Percentiles rank a stretch among this genome's conserved stretches.
These are phyloP conservation scores for Yamadazyma sp. DNA, from an alignment of 805 yeast species.

Conservation along the genomic window DNA sequence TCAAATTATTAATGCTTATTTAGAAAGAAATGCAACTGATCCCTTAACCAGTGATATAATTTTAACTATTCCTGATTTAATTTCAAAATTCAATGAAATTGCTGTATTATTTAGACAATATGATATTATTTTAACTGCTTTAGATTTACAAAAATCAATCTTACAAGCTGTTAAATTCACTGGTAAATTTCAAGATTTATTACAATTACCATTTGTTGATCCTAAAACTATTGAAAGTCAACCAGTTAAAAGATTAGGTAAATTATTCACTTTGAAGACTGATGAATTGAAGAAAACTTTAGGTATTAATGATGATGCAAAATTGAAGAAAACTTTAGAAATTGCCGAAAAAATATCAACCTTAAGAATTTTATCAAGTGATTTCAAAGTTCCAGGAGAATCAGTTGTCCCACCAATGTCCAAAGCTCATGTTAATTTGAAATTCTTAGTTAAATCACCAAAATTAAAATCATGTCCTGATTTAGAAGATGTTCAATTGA, in stretches of 20 bases:
- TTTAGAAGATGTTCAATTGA: slow-evolving; percentile 37
- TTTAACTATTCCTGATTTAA: slow-evolving; percentile 59
- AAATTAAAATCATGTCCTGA: slow-evolving; percentile 57
- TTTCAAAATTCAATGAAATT: slow-evolving; percentile 75
- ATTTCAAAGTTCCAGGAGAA: slow-evolving; percentile 88
- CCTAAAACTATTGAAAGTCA: slow-evolving; percentile 40
- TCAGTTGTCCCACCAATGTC: slow-evolving; percentile 63
- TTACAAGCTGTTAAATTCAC: slow-evolving; percentile 69
- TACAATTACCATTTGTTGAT: slow-evolving; percentile 79
- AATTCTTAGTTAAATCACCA: slow-evolving; percentile 73
- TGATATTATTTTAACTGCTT: slow-evolving; percentile 57
- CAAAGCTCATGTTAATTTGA: slow-evolving; percentile 68
- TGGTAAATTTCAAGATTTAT: slow-evolving; percentile 56
- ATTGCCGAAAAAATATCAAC: slow-evolving; percentile 68
- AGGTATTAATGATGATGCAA: slow-evolving; percentile 47
- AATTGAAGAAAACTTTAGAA: slow-evolving; percentile 47
- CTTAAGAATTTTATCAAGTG: slow-evolving; percentile 63
- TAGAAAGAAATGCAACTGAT: slow-evolving; percentile 47
- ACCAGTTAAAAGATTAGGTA: slow-evolving; percentile 63
- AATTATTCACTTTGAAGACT: slow-evolving; percentile 57
- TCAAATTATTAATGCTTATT: slow-evolving; percentile 56
- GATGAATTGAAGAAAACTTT: slow-evolving; percentile 51
- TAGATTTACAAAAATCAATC: slow-evolving; percentile 67
- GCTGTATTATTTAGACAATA: slow-evolving; percentile 75
- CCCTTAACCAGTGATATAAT: slow-evolving; percentile 53